Evolutionary conservation across 2,329 filamentous ascomycete genomes (phyloP), one percentile per base, ranked within the genome.

Genomic region (Clonostachys chloroleuca): DNA sequence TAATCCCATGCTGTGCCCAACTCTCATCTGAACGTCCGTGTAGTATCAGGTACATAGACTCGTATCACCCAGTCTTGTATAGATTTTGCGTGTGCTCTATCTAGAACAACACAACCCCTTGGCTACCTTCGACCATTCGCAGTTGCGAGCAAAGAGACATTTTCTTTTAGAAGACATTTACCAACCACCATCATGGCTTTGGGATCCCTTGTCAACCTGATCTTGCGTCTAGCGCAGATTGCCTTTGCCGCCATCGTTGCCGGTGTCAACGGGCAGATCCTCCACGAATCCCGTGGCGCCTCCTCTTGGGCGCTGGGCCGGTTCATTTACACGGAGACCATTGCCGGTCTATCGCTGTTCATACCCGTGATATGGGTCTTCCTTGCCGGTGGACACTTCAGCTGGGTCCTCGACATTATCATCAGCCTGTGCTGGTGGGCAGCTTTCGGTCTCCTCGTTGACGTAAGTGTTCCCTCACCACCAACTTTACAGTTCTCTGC

Each of bases 241-340:
- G 81, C 74, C 57, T 90, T 87, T 59, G 84, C 79, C n/a, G 76
- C 80, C 54, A 85, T 90, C 51, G 83, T 89, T 45, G 82, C 84
- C 20, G 87, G 85, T 50, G 73, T 90, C 51, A 81, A 84, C 49
- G 85, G 84, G 45, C 63, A 80, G 53, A 86, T 86, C 62, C 78
- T 91, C 24, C 75, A 82, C 60, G 54, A 66, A 4, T 69, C 70
- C 44, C 50, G 69, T 13, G 34, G 43, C 18, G 63, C 71, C 35
- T 72, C 74, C 46, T 65, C 72, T 49, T 83, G 79, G 74, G 68
- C 78, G 37, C 59, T 63, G 10, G 82, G 76, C 35, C 83, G 87
- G 48, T 83, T 85, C 69, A 89, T 92, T 67, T 92, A 89, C 71
- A 80, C 86, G 42, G 80, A 87, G 59, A 80, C 89, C 16, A 75